These are phyloP conservation scores for Typha latifolia DNA, from an alignment of 176 grass and related monocot genomes.

Conservation along the genomic window DNA sequence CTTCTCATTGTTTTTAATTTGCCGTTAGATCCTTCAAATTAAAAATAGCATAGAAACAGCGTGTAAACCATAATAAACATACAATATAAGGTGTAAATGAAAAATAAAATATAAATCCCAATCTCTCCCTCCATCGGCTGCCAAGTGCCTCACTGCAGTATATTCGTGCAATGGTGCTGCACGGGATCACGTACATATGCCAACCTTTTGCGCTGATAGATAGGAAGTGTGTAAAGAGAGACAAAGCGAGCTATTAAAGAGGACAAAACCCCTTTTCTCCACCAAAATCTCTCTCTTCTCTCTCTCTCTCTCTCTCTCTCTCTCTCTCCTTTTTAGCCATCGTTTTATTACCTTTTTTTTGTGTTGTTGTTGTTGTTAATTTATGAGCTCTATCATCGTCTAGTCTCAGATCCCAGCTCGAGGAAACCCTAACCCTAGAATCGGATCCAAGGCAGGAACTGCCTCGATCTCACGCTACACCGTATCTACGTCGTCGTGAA, in stretches of 20 bases:
- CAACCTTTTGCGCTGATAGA: neutral
- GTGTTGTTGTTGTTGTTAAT: neutral
- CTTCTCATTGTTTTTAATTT: no score
- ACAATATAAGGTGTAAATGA: no score
- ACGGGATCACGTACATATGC: neutral
- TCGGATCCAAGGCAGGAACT: neutral
- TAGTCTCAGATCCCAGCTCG: neutral
- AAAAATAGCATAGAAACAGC: no score
- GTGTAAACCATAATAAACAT: no score
- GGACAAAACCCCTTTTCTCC: neutral
- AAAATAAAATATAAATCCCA: no score
- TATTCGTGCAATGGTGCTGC: neutral
- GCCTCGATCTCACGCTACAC: neutral
- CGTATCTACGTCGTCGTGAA: neutral
- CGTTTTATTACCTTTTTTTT: neutral
- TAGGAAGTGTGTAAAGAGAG: neutral
- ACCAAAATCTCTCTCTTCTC: neutral
- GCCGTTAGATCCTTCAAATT: no score
- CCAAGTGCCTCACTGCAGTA: no score
- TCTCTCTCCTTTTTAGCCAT: neutral
- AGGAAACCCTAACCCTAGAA: conserved; percentile 9
- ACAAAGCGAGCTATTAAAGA: neutral
- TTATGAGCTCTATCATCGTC: neutral
- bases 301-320: neutral
- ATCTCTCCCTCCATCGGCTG: no score